Evolutionary conservation across 331 rosid genomes (phyloP).

Genomic region (Quercus tomentella): DNA sequence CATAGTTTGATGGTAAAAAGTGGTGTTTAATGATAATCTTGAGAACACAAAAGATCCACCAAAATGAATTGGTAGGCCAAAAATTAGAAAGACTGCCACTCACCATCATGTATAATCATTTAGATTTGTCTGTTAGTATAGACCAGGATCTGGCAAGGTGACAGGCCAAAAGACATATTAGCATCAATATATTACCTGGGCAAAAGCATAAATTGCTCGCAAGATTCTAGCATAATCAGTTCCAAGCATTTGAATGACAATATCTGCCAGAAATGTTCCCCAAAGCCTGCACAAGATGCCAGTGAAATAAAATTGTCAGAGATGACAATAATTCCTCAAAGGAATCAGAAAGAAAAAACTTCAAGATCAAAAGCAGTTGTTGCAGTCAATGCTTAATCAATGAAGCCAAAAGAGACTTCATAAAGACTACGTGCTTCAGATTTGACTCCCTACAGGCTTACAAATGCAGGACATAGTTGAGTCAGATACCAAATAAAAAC

Average conservation of each 20-base stretch:
- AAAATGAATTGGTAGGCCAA: neutral
- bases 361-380: neutral
- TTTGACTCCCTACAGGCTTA: neutral
- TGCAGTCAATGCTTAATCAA: neutral
- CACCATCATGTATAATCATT: neutral
- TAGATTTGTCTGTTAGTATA: constrained; percentile 1
- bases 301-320: constrained; percentile 19
- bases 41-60: neutral
- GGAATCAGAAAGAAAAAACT: neutral
- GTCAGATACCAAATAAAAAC: no score
- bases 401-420: neutral
- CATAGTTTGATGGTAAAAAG: no score
- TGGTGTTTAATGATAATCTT: neutral
- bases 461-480: no score
- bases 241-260: constrained; percentile 96
- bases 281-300: constrained; percentile 61
- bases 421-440: neutral
- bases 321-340: neutral
- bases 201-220: constrained; percentile 90
- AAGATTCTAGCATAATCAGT: constrained; percentile 91
- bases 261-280: constrained; percentile 91
- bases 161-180: constrained; percentile 8
- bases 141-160: constrained; percentile 3
- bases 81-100: neutral
- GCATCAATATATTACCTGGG: constrained; percentile 58